phyloP scores from a whole-genome alignment of 768 basidiomycete genomes.

The Suillus bovinus region DNA sequence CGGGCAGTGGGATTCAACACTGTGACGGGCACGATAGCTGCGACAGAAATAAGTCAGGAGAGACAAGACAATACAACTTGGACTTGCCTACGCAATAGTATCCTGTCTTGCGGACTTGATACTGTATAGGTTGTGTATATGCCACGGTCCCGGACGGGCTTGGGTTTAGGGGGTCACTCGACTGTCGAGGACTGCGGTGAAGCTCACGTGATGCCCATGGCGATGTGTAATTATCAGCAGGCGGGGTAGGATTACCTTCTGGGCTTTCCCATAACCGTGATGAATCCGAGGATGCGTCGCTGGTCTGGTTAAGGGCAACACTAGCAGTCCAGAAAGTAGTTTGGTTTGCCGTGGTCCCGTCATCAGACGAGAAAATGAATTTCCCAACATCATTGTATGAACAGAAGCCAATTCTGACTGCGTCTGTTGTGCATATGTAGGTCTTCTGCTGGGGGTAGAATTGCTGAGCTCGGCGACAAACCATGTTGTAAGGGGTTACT shows the following conservation, averaged over 20 bases:
- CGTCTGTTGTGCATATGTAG: slow-evolving; percentile 89
- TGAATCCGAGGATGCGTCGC: slow-evolving; percentile 20
- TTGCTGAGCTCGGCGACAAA: slow-evolving; percentile 8
- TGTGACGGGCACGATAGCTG: slow-evolving; percentile 89
- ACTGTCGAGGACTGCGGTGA: slow-evolving; percentile 18
- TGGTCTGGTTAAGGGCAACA: slow-evolving; percentile 55
- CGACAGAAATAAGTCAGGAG: slow-evolving; percentile 7
- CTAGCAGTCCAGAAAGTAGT: slow-evolving; percentile 91
- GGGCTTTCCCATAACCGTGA: slow-evolving; percentile 60
- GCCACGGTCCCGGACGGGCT: slow-evolving; percentile 49
- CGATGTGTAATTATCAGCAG: slow-evolving; percentile 46
- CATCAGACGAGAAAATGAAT: slow-evolving; percentile 83
- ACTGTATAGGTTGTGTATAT: slow-evolving; percentile 77
- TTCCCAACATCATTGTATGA: slow-evolving; percentile 68
- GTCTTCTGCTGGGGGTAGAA: slow-evolving; percentile 67
- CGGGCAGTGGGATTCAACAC: slow-evolving; percentile 47
- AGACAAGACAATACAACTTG: slow-evolving; percentile 3
- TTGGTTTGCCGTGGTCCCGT: slow-evolving; percentile 57
- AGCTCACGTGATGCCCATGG: slow-evolving; percentile 44
- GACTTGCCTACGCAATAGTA: slow-evolving; percentile 93
- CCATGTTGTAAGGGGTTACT: slow-evolving; percentile 34
- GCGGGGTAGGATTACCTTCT: slow-evolving; percentile 56
- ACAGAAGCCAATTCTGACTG: slow-evolving; percentile 74
- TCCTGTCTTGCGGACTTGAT: slow-evolving; percentile 82
- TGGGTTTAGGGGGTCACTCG: slow-evolving; percentile 40